Evolutionary conservation across 2,329 filamentous ascomycete species (phyloP).

Genomic region (Epicoccum nigrum): DNA sequence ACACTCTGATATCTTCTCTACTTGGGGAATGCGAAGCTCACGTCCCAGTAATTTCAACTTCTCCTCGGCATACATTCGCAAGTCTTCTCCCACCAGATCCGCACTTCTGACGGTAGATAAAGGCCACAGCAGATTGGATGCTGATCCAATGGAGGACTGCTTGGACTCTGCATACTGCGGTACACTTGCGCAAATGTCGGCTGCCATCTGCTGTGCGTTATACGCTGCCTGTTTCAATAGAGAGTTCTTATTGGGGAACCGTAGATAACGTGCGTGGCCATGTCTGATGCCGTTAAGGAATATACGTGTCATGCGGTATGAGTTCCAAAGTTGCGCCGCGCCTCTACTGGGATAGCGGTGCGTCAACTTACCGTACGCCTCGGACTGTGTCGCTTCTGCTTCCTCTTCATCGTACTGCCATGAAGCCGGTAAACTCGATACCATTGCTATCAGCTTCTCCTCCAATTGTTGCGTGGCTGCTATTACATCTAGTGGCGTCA

Average conservation of each 20-base stretch:
- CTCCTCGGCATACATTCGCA: neutral
- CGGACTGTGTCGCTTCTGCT: neutral
- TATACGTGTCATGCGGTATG: constrained; percentile 25
- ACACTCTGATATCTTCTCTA: constrained; percentile 9
- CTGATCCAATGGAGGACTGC: constrained; percentile 2
- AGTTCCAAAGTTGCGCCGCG: constrained; percentile 25
- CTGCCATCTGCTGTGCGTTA: constrained; percentile 9
- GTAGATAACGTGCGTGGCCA: constrained; percentile 1
- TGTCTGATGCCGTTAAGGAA: constrained; percentile 23
- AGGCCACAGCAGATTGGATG: constrained; percentile 3
- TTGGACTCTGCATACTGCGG: constrained; percentile 11
- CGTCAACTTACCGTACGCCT: neutral
- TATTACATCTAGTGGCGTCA: constrained; percentile 8
- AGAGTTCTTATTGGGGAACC: neutral
- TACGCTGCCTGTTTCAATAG: neutral
- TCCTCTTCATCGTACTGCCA: constrained; percentile 11
- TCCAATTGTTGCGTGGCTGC: constrained; percentile 11
- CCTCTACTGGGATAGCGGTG: constrained; percentile 19
- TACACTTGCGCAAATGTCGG: constrained; percentile 20
- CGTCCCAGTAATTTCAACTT: constrained; percentile 12
- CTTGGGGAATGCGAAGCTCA: constrained; percentile 17
- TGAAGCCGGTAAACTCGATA: neutral
- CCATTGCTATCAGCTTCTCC: constrained; percentile 4
- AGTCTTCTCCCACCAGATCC: neutral
- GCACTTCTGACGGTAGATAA: neutral